Conservation (phyloP, 2,329 filamentous ascomycete genomes). For the Epichloe gansuensis region DNA sequence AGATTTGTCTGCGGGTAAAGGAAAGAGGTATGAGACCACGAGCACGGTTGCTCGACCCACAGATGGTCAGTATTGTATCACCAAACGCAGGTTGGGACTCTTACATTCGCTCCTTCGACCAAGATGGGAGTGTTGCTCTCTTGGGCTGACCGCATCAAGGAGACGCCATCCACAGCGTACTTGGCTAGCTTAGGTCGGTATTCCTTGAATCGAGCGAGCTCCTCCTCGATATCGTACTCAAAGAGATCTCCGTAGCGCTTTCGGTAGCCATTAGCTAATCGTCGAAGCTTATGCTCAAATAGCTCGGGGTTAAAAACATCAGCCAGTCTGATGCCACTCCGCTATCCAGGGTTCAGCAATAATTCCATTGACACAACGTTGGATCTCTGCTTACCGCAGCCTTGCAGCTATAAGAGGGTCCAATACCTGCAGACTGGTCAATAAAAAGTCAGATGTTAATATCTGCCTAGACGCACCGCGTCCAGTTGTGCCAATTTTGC, state of each 20-base stretch:
- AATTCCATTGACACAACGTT: no score
- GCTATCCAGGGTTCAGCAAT: slow-evolving; percentile 7
- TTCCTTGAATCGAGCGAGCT: slow-evolving; percentile 48
- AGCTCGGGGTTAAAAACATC: slow-evolving; percentile 52
- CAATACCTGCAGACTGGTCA: no score
- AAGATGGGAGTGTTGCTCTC: slow-evolving; percentile 45
- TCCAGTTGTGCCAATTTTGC: slow-evolving; percentile 24
- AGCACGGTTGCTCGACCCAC: slow-evolving; percentile 10
- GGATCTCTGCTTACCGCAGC: no score
- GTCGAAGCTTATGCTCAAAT: slow-evolving; percentile 54
- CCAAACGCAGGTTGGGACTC: no score
- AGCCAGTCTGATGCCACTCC: slow-evolving; percentile 53
- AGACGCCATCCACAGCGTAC: slow-evolving; percentile 54
- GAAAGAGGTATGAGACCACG: slow-evolving; percentile 11
- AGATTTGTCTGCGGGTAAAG: slow-evolving; percentile 5
- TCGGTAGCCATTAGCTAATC: slow-evolving; percentile 45
- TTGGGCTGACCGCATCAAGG: slow-evolving; percentile 50
- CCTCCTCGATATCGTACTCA: slow-evolving; percentile 54
- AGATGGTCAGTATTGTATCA: background rate
- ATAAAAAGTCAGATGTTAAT: no score
- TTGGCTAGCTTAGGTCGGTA: slow-evolving; percentile 41
- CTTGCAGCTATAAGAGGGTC: no score
- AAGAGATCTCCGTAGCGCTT: slow-evolving; percentile 56
- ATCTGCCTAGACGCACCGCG: slow-evolving; percentile 11
- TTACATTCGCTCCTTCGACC: slow-evolving; percentile 46